phyloP scores from a whole-genome alignment of 768 basidiomycete species.

The Boletus rubroflammeus region DNA sequence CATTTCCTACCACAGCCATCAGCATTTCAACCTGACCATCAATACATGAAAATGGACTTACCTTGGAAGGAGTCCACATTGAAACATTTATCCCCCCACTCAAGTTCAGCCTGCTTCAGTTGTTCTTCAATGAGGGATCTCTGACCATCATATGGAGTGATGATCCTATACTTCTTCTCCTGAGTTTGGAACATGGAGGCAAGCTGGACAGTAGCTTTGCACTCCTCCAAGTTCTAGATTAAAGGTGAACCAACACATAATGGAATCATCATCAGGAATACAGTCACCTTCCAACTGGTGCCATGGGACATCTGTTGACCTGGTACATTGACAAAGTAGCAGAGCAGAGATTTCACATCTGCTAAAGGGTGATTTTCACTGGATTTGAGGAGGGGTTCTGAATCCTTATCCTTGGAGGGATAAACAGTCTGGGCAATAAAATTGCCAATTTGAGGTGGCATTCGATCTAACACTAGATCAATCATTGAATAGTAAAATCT shows the following conservation, averaged over 20 bases:
- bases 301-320: conserved; percentile 34
- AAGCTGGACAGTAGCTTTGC: conserved; percentile 51
- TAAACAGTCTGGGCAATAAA: conserved; percentile 72
- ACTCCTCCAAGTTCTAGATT: conserved; percentile 58
- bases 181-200: conserved; percentile 53
- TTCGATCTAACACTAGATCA: conserved; percentile 54
- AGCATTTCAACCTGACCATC: not conserved
- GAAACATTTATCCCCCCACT: conserved; percentile 68
- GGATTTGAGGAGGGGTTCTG: conserved; percentile 45
- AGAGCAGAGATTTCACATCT: conserved; percentile 40
- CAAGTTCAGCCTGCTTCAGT: conserved; percentile 47
- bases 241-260: not conserved
- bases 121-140: conserved; percentile 52
- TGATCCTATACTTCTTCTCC: conserved; percentile 53
- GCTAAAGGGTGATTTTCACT: conserved; percentile 46
- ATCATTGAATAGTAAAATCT: not conserved
- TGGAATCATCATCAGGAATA: not conserved
- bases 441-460: conserved; percentile 76
- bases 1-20: conserved; percentile 57
- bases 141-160: conserved; percentile 82
- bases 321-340: conserved; percentile 60
- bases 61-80: conserved; percentile 84
- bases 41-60: conserved; percentile 25
- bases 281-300: conserved; percentile 40
- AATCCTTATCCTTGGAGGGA: conserved; percentile 37